A percentile compares a stretch with the other conserved stretches of the same genome.
These are phyloP conservation scores for Selaginella tamariscina DNA, from an alignment of 75 land plant genomes.

Conservation along the genomic window DNA sequence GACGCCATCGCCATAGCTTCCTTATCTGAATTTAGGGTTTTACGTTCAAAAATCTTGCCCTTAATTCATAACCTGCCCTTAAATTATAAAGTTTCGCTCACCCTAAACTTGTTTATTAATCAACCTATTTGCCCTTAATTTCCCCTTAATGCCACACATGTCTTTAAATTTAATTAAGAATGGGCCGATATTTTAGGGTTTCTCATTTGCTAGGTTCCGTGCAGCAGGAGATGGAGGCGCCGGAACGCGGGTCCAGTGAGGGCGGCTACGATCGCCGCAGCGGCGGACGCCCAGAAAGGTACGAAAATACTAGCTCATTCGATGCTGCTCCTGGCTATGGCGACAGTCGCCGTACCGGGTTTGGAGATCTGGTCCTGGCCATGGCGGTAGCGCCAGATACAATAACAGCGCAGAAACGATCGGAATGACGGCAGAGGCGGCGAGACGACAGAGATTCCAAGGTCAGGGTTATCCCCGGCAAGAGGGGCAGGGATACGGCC, in stretches of 20 bases:
- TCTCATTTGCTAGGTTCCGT: neutral
- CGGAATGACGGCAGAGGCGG: constrained; percentile 22
- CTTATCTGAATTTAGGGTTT: no score
- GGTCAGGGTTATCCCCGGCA: no score
- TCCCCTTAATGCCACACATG: no score
- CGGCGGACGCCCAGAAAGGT: neutral
- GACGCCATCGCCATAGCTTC: neutral
- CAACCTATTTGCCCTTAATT: no score
- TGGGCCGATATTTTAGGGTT: neutral
- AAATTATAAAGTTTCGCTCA: no score
- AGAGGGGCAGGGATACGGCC: neutral
- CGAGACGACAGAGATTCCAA: neutral
- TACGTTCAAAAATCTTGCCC: no score
- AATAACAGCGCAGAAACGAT: constrained; percentile 20
- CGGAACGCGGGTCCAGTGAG: neutral
- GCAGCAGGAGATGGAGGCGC: neutral
- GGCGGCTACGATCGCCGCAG: neutral
- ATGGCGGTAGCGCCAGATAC: constrained; percentile 15
- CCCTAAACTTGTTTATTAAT: no score
- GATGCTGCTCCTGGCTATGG: constrained; percentile 8
- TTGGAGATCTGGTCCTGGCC: constrained; percentile 16
- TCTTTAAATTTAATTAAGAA: no score
- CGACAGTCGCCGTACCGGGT: neutral
- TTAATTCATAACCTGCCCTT: no score
- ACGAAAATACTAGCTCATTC: neutral